Base-by-base conservation (phyloP, 1,139 yeast species). In the Yamadazyma dushanensis region DNA sequence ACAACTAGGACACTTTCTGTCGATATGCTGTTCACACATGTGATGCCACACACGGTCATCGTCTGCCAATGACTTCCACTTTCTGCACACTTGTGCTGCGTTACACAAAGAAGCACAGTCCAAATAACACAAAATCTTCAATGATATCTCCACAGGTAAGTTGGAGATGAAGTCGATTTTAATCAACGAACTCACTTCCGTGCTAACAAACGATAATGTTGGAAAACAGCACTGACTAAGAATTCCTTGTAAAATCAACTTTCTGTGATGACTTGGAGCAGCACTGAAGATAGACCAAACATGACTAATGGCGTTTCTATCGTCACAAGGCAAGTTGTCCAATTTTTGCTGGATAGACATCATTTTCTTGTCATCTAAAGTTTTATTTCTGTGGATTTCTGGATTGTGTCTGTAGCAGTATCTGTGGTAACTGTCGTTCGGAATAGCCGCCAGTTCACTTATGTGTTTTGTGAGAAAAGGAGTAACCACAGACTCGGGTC, bases 1-100 rank as follows among this genome's bases (percentile, higher is more conserved):
- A 67, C 98, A 92, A 56, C 87, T 88, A 29, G 97, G 96, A 62
- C 98, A 92, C 59, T 92, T 92, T 41, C 95, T 73, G 61, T 92
- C 98, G 40, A 92, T 92, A 57, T 92, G 98, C 60, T 92, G 98
- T 58, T 89, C 96, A 59, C 98, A 92, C 92, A 92, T 84, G 49
- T 92, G 89, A 57, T 92, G 95, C 98, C 98, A 92, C 5, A 92
- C 97, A 36, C 95, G 66, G 54, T 92, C 97, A 57, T 90, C 97
- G 59, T 92, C 97, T 1, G 98, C 97, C 38, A 92, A 66, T 36
- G 70, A 67, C 53, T 86, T 81, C 98, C 98, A 92, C 39, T 76
- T 77, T 36, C 79, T 74, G 28, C 90, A 83, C 3, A 92, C 98
- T 60, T 84, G 95, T 0, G 97, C 95, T 0, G 97, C 97, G 49